These are phyloP conservation scores for Elongisporangium anandrum DNA, from an alignment of 352 stramenopile species.

Conservation along the genomic window DNA sequence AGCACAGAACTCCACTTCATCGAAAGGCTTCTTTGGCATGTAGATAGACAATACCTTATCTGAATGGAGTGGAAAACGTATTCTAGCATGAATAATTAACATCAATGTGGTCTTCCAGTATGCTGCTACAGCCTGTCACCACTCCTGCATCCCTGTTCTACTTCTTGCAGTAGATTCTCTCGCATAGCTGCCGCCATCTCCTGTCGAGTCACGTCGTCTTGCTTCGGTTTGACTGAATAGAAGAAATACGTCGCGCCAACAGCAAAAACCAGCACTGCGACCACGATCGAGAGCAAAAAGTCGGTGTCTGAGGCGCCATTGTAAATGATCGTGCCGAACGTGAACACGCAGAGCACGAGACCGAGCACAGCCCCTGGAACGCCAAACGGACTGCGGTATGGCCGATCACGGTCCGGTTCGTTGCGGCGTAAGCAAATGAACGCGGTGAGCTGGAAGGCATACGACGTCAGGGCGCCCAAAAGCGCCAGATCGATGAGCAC, in stretches of 20 bases:
- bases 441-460: conserved; percentile 55
- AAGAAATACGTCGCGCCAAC: conserved; percentile 42
- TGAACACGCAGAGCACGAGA: conserved; percentile 35
- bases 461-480: conserved; percentile 55
- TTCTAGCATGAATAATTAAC: too few relatives aligned
- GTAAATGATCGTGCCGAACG: conserved; percentile 62
- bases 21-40: too few relatives aligned
- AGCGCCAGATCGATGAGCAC: conserved; percentile 71
- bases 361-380: conserved; percentile 43
- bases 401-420: conserved; percentile 40
- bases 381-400: conserved; percentile 56
- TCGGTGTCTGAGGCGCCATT: conserved; percentile 45
- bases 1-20: too few relatives aligned
- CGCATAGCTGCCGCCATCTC: background rate
- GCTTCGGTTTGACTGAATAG: conserved; percentile 14
- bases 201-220: background rate
- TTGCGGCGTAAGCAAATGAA: conserved; percentile 56
- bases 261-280: conserved; percentile 38
- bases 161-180: background rate
- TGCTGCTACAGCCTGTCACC: background rate
- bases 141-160: background rate
- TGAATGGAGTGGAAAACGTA: too few relatives aligned
- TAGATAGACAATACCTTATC: too few relatives aligned
- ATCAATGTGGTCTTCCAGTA: too few relatives aligned
- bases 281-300: conserved; percentile 55